A percentile compares a stretch with the other conserved stretches of the same genome.
Conservation (phyloP, 805 yeast species). For the Blastobotrys attinorum region DNA sequence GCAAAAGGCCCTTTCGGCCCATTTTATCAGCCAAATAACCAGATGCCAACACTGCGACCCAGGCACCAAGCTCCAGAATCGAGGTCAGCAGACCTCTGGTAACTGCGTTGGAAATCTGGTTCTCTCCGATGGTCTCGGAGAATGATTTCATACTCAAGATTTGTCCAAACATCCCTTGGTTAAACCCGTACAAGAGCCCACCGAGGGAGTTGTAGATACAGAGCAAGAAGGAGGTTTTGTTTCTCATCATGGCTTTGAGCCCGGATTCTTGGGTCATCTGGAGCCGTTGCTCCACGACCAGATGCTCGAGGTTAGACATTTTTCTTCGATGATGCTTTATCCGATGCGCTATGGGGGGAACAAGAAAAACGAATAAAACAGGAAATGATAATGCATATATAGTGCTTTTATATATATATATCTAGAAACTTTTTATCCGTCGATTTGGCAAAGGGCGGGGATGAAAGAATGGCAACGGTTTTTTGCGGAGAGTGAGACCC, state of each 20-base stretch:
- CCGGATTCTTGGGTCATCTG: constrained; percentile 10
- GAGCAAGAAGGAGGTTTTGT: constrained; percentile 13
- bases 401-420: too few species aligned
- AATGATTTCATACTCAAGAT: constrained; percentile 26
- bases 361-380: too few species aligned
- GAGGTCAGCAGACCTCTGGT: constrained; percentile 16
- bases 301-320: background rate
- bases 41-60: constrained; percentile 49
- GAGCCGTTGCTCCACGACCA: constrained; percentile 2
- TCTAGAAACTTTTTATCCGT: too few species aligned
- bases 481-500: too few species aligned
- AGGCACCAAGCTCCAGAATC: constrained; percentile 21
- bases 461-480: too few species aligned
- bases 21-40: constrained; percentile 50
- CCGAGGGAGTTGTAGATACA: constrained; percentile 32
- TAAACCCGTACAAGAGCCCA: constrained; percentile 26
- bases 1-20: constrained; percentile 59
- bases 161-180: constrained; percentile 28
- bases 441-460: too few species aligned
- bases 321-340: background rate
- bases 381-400: too few species aligned
- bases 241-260: constrained; percentile 15
- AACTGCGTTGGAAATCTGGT: constrained; percentile 5
- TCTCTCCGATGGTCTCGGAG: constrained; percentile 8
- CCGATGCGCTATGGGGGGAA: too few species aligned